A percentile compares a stretch with the other conserved stretches of the same genome.
These are phyloP conservation scores for Candida dajiaensis DNA, from an alignment of 805 yeast species.

Conservation along the genomic window DNA sequence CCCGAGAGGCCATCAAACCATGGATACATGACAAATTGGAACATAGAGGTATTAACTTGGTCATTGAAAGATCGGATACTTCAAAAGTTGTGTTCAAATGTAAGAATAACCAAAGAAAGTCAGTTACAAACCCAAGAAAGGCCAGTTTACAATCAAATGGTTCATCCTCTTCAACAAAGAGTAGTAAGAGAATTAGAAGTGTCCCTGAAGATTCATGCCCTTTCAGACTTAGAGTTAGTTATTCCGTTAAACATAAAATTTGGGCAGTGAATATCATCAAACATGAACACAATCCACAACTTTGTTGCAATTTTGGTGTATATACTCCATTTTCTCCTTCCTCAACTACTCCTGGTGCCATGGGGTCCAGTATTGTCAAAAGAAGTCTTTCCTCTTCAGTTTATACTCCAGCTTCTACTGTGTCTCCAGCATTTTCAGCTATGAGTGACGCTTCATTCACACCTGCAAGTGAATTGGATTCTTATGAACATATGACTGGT, in stretches of 20 bases:
- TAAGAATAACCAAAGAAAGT: constrained; percentile 24
- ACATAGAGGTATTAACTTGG: constrained; percentile 19
- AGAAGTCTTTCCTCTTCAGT: constrained; percentile 16
- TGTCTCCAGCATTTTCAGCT: constrained; percentile 16
- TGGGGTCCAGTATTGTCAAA: constrained; percentile 4
- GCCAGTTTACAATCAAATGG: not conserved
- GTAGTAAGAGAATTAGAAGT: constrained; percentile 16
- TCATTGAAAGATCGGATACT: constrained; percentile 28
- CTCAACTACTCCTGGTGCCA: constrained; percentile 10
- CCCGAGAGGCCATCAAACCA: constrained; percentile 23
- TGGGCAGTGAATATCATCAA: constrained; percentile 23
- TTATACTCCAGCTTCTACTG: constrained; percentile 21
- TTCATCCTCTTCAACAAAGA: not conserved
- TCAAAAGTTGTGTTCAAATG: constrained; percentile 29
- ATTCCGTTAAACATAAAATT: constrained; percentile 20
- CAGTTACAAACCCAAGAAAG: constrained; percentile 10
- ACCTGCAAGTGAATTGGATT: constrained; percentile 8
- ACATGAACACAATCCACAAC: constrained; percentile 17
- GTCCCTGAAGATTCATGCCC: constrained; percentile 24
- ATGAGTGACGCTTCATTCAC: constrained; percentile 8
- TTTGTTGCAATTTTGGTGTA: constrained; percentile 23
- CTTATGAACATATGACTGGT: constrained; percentile 2
- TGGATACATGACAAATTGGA: constrained; percentile 21
- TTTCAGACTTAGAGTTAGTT: constrained; percentile 25
- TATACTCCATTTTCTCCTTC: constrained; percentile 7